Evolutionary conservation across 192 early-diverging fungal genomes (phyloP).

Genomic region (Lobosporangium transversale): DNA sequence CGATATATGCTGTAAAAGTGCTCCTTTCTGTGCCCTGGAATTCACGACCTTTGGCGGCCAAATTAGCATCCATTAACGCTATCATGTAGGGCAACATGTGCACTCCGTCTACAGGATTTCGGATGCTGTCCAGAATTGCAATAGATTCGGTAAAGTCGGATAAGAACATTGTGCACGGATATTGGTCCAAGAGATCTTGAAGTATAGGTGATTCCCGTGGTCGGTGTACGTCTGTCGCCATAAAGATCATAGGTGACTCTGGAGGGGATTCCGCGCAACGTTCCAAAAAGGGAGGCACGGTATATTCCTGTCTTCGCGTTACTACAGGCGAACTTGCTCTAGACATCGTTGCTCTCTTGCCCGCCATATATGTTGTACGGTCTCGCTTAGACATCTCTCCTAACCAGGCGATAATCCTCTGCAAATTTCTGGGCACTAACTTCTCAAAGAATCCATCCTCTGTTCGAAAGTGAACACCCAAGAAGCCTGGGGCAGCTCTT

Average conservation of each 20-base stretch:
- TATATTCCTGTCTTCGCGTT: neutral
- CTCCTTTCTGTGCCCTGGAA: conserved; percentile 45
- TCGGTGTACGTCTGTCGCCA: conserved; percentile 58
- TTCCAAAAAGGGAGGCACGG: conserved; percentile 24
- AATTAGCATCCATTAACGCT: conserved; percentile 43
- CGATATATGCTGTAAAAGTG: conserved; percentile 45
- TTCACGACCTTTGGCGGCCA: conserved; percentile 32
- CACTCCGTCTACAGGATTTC: conserved; percentile 34
- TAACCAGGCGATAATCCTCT: conserved; percentile 26
- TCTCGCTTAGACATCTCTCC: conserved; percentile 35
- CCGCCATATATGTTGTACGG: neutral
- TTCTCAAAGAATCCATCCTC: conserved; percentile 54
- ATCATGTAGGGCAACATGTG: conserved; percentile 37
- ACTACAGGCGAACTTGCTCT: neutral
- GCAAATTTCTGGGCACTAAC: conserved; percentile 27
- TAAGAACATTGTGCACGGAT: conserved; percentile 56
- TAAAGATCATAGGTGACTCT: conserved; percentile 53
- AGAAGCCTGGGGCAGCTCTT: conserved; percentile 42
- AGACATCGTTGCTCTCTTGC: neutral
- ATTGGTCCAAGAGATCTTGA: conserved; percentile 22
- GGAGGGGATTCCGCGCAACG: conserved; percentile 14
- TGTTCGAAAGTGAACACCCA: conserved; percentile 53
- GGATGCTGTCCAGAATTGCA: conserved; percentile 16
- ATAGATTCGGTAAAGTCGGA: conserved; percentile 40
- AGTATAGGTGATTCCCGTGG: conserved; percentile 43